phyloP scores from a whole-genome alignment of 1,284 basidiomycete species.

The Rhodotorula sp. region DNA sequence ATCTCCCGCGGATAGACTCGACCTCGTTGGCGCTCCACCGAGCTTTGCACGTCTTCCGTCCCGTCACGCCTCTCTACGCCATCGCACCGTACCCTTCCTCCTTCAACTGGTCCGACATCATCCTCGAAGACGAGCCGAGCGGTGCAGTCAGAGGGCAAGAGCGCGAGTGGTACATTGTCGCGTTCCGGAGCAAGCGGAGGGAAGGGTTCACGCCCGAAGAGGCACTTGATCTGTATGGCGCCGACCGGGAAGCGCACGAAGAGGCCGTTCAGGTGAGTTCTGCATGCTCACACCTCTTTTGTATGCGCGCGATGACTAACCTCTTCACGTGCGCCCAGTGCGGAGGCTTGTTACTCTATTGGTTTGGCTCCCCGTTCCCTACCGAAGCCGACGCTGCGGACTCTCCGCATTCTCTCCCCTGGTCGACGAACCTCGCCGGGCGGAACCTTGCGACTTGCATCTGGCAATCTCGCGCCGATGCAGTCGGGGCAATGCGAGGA shows the following conservation, averaged over 20 bases:
- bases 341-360: conserved; percentile 37
- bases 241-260: conserved; percentile 80
- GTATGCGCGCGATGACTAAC: not conserved
- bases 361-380: conserved; percentile 22
- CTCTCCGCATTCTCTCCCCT: not conserved
- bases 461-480: conserved; percentile 82
- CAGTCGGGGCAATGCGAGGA: conserved; percentile 70
- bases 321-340: not conserved
- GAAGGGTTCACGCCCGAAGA: conserved; percentile 2
- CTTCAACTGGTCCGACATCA: conserved; percentile 81
- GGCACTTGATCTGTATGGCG: conserved; percentile 62
- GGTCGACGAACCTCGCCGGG: conserved; percentile 51
- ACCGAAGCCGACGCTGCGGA: not conserved
- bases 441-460: conserved; percentile 92
- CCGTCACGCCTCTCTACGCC: conserved; percentile 62
- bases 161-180: conserved; percentile 70
- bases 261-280: conserved; percentile 63
- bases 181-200: conserved; percentile 75
- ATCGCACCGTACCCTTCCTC: conserved; percentile 63
- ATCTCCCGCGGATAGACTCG: conserved; percentile 75
- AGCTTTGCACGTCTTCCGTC: conserved; percentile 72
- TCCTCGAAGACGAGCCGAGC: conserved; percentile 58
- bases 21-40: conserved; percentile 79
- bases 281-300: not conserved
- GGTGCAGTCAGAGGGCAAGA: conserved; percentile 27